Evolutionary conservation across 2,329 filamentous ascomycete species (phyloP).

Genomic region (Scedosporium aurantiacum): DNA sequence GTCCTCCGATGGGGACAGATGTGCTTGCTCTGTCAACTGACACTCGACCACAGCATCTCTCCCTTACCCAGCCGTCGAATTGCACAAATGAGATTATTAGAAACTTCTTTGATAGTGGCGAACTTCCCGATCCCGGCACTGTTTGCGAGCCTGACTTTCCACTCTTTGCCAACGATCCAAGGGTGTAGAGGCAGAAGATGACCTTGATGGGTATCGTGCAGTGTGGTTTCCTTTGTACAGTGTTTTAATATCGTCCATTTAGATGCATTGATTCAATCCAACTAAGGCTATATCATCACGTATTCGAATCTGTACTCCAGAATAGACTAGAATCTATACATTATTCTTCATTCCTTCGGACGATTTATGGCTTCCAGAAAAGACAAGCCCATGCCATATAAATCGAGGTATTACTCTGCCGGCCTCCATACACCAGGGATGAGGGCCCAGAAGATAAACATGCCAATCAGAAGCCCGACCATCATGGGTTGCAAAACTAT

Average conservation of each 20-base stretch:
- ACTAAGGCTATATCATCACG: too few species aligned
- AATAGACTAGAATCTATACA: not conserved
- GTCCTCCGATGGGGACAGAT: not conserved
- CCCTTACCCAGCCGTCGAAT: not conserved
- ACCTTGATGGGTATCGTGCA: not conserved
- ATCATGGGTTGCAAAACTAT: conserved; percentile 40
- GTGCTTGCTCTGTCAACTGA: not conserved
- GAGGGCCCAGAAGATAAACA: conserved; percentile 34
- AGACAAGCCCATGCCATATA: not conserved
- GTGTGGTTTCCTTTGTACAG: not conserved
- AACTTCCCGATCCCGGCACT: conserved; percentile 1
- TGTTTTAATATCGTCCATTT: too few species aligned
- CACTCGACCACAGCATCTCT: not conserved
- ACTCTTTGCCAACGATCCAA: not conserved
- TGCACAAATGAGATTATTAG: conserved; percentile 1
- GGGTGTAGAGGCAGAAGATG: not conserved
- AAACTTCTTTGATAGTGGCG: not conserved
- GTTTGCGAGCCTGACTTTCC: conserved; percentile 1
- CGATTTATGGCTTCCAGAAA: not conserved
- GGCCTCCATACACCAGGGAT: conserved; percentile 17
- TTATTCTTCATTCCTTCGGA: not conserved
- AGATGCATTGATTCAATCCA: too few species aligned
- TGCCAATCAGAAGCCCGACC: conserved; percentile 32
- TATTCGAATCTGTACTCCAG: not conserved
- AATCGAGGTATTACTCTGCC: not conserved